Percentiles rank a stretch among this genome's conserved stretches.
Evolutionary conservation across 2,329 filamentous ascomycete species (phyloP).

Genomic region (Exophiala xenobiotica): DNA sequence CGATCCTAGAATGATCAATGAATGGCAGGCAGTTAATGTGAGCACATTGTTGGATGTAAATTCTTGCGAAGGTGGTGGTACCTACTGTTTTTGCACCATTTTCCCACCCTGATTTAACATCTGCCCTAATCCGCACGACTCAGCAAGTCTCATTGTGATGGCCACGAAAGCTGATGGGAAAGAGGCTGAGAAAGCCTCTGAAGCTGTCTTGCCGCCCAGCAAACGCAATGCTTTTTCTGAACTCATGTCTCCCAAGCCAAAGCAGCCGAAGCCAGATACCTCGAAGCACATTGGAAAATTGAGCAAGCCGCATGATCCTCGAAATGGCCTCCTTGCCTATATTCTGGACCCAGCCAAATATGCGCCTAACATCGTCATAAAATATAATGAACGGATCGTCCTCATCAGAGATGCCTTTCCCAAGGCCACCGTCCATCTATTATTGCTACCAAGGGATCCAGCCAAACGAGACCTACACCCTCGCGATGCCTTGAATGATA

Average conservation of each 20-base stretch:
- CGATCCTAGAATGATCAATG: too few relatives aligned
- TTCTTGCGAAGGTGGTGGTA: too few relatives aligned
- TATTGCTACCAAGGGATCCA: constrained; percentile 76
- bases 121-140: too few relatives aligned
- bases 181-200: neutral
- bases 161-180: neutral
- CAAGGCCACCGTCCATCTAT: constrained; percentile 79
- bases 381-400: constrained; percentile 65
- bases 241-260: constrained; percentile 55
- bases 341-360: constrained; percentile 62
- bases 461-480: constrained; percentile 66
- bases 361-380: constrained; percentile 61
- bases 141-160: neutral
- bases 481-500: constrained; percentile 71
- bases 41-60: too few relatives aligned
- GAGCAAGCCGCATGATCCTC: constrained; percentile 23
- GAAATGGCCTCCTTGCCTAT: constrained; percentile 60
- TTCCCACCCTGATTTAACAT: too few relatives aligned
- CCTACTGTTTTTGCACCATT: too few relatives aligned
- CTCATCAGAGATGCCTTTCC: constrained; percentile 81
- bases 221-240: constrained; percentile 45
- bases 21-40: too few relatives aligned
- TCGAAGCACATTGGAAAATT: constrained; percentile 23
- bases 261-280: constrained; percentile 31
- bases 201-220: neutral